Percentiles rank a stretch among this genome's conserved stretches.
phyloP scores from a whole-genome alignment of 345 rosid genomes.

The Linum trigynum region DNA sequence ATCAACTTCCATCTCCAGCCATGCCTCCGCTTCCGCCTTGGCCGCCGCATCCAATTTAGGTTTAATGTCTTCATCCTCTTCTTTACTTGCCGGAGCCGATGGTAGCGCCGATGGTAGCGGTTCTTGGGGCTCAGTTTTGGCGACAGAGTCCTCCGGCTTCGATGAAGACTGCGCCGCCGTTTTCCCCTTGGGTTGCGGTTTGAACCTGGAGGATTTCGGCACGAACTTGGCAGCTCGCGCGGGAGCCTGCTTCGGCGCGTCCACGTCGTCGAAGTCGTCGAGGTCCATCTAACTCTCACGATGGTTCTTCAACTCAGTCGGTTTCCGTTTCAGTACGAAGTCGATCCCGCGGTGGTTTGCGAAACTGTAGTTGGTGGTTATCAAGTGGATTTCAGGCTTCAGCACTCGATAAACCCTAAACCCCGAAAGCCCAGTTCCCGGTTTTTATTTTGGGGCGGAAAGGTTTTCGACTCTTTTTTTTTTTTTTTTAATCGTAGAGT shows the following conservation, averaged over 20 bases:
- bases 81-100: slow-evolving; percentile 11
- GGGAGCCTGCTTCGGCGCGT: slow-evolving; percentile 29
- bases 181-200: slow-evolving; percentile 32
- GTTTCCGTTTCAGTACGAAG: background rate
- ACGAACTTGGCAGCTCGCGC: slow-evolving; percentile 16
- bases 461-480: too few relatives aligned
- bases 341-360: too few relatives aligned
- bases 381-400: too few relatives aligned
- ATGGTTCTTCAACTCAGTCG: background rate
- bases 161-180: slow-evolving; percentile 3
- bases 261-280: slow-evolving; percentile 44
- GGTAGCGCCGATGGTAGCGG: slow-evolving; percentile 5
- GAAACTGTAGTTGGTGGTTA: too few relatives aligned
- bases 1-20: slow-evolving; percentile 46
- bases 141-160: background rate
- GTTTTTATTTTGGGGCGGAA: too few relatives aligned
- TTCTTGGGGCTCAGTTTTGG: slow-evolving; percentile 11
- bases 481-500: too few relatives aligned
- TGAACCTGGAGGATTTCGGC: slow-evolving; percentile 33
- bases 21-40: slow-evolving; percentile 33
- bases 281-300: slow-evolving; percentile 38
- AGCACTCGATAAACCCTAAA: too few relatives aligned
- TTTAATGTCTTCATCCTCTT: slow-evolving; percentile 25
- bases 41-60: slow-evolving; percentile 13
- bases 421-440: too few relatives aligned